These are phyloP conservation scores for Peterozyma toletana DNA, from an alignment of 805 yeast species.

Conservation along the genomic window DNA sequence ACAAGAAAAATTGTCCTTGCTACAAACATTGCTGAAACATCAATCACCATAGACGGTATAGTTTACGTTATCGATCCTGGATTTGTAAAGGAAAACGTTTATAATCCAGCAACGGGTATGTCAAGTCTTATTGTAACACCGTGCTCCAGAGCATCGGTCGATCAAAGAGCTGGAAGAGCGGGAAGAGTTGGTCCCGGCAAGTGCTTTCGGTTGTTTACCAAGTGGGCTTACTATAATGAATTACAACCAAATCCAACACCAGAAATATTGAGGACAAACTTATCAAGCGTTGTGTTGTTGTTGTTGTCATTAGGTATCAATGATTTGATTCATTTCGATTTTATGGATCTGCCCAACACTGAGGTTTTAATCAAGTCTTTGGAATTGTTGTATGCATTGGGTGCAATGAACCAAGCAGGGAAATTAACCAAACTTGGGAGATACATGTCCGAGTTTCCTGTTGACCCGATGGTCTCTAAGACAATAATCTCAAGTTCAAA, in stretches of 20 bases:
- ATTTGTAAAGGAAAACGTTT: conserved; percentile 85
- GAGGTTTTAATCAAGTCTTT: conserved; percentile 68
- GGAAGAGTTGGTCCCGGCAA: conserved; percentile 97
- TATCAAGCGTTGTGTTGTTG: conserved; percentile 68
- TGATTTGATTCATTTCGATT: conserved; percentile 77
- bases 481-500: conserved; percentile 58
- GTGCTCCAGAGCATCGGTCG: conserved; percentile 91
- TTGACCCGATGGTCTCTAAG: conserved; percentile 85
- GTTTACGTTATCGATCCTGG: conserved; percentile 94
- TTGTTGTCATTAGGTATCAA: conserved; percentile 79
- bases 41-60: conserved; percentile 94
- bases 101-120: conserved; percentile 82
- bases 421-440: conserved; percentile 70
- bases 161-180: conserved; percentile 96
- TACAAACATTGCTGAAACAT: conserved; percentile 96
- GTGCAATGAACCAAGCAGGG: conserved; percentile 80
- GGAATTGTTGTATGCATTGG: conserved; percentile 76
- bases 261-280: conserved; percentile 81
- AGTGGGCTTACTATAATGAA: conserved; percentile 73
- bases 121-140: conserved; percentile 81
- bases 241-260: conserved; percentile 78
- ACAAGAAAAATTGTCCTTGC: conserved; percentile 86
- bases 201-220: conserved; percentile 84
- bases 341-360: conserved; percentile 83
- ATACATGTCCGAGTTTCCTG: conserved; percentile 86